Base-by-base conservation (phyloP, 805 yeast species). In the Zygotorulaspora sp. region DNA sequence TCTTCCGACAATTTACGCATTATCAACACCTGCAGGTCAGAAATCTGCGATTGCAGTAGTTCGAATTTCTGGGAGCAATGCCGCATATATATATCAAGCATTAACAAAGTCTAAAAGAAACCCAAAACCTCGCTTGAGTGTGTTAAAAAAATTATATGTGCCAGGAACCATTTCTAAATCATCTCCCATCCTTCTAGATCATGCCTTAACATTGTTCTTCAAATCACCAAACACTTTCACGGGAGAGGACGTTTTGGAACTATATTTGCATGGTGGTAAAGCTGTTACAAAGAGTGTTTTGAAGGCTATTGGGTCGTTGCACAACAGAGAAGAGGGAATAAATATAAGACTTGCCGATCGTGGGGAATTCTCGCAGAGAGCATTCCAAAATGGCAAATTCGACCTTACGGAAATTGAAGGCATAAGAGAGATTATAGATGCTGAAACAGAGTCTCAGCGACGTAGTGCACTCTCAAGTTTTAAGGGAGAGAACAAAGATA, bases 321-420 rank as follows among this genome's bases (percentile, higher is more conserved):
- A 83, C 50, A 60, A 70, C 4, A 70, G 73, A 0, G 53, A 59
- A 0, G 41, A 51, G 1, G 47, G 53, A 9, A 47, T 41, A 3
- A 68, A 68, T 3, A 76, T 90, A 10, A 58, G 97, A 37, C 79
- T 82, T 56, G 98, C 98, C 0, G 90, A 83, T 52, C 80, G 87
- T 6, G 98, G 98, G 6, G 98, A 92, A 61, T 92, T 92, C 53
- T 83, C 96, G 0, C 70, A 69, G 50, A 71, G 95, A 24, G 97
- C 96, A 0, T 92, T 89, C 53, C 72, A 81, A 38, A 90, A 89
- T 58, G 84, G 89, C 0, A 68, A 82, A 34, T 70, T 86, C 50
- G 97, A 92, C 58, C 67, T 92, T 42, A 86, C 97, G 0, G 87
- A 89, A 54, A 75, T 86, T 6, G 98, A 92, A 61, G 96, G 97